Conservation (phyloP, 352 stramenopile genomes). For the Globisporangium solare region DNA sequence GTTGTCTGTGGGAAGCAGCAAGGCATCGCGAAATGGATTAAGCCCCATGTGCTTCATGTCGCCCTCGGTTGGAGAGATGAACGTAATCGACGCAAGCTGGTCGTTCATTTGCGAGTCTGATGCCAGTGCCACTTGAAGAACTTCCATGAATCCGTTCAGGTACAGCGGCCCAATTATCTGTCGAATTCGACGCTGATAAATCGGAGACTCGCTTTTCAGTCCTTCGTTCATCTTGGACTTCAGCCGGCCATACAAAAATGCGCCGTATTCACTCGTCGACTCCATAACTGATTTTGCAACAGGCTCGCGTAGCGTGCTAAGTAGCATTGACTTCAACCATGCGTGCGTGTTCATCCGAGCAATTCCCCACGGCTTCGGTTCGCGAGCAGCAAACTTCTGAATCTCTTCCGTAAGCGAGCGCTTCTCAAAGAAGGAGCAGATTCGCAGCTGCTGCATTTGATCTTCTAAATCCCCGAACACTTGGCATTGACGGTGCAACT, state of each 20-base stretch:
- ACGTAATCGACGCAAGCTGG: slow-evolving; percentile 37
- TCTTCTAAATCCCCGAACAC: slow-evolving; percentile 52
- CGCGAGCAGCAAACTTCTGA: slow-evolving; percentile 31
- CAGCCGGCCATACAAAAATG: slow-evolving; percentile 29
- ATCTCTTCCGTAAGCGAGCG: slow-evolving; percentile 38
- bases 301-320: slow-evolving; percentile 37
- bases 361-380: slow-evolving; percentile 29
- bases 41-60: slow-evolving; percentile 27
- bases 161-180: slow-evolving; percentile 37
- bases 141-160: slow-evolving; percentile 30
- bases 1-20: slow-evolving; percentile 32
- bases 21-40: slow-evolving; percentile 20
- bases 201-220: slow-evolving; percentile 18
- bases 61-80: slow-evolving; percentile 42
- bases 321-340: slow-evolving; percentile 50
- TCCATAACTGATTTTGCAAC: slow-evolving; percentile 24
- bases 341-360: slow-evolving; percentile 41
- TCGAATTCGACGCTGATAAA: slow-evolving; percentile 35
- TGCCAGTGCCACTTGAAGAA: slow-evolving; percentile 32
- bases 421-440: slow-evolving; percentile 50
- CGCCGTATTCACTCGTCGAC: slow-evolving; percentile 32
- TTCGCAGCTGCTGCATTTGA: slow-evolving; percentile 56
- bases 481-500: slow-evolving; percentile 56
- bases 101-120: slow-evolving; percentile 40
- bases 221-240: slow-evolving; percentile 33